Evolutionary conservation across 495 filamentous ascomycete genomes (phyloP).

Genomic region (Trichoderma orchidacearum): DNA sequence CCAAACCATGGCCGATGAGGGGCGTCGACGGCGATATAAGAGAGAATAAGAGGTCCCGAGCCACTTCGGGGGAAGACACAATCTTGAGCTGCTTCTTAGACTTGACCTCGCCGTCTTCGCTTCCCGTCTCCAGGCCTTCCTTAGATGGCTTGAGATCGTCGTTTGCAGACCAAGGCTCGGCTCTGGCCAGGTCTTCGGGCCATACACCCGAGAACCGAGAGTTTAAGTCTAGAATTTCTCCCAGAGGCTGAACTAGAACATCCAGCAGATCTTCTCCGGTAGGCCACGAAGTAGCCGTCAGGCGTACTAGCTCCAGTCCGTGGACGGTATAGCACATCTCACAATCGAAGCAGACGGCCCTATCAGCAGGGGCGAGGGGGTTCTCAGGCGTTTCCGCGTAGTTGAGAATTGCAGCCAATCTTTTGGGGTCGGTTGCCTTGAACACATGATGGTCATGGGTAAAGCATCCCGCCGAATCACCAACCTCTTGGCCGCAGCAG

Average conservation of each 20-base stretch:
- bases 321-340: constrained; percentile 92
- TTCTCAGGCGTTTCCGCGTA: constrained; percentile 66
- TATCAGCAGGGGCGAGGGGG: constrained; percentile 21
- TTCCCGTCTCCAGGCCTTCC: constrained; percentile 4
- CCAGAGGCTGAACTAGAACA: constrained; percentile 71
- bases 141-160: constrained; percentile 4
- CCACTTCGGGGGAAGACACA: constrained; percentile 54
- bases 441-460: constrained; percentile 66
- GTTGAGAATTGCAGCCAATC: constrained; percentile 63
- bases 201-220: constrained; percentile 77
- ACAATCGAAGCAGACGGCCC: constrained; percentile 73
- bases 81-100: constrained; percentile 37
- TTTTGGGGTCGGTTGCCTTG: constrained; percentile 62
- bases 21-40: constrained; percentile 61
- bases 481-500: constrained; percentile 65
- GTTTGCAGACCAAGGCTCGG: constrained; percentile 40
- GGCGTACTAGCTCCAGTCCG: constrained; percentile 75
- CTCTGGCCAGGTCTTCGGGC: constrained; percentile 56
- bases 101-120: constrained; percentile 5
- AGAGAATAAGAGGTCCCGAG: constrained; percentile 58
- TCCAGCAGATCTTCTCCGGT: constrained; percentile 61
- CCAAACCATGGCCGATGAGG: constrained; percentile 82
- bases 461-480: constrained; percentile 59
- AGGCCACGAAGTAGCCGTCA: constrained; percentile 84
- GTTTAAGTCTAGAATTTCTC: constrained; percentile 80